Conservation (phyloP, 331 rosid genomes). For the Quercus phellos region DNA sequence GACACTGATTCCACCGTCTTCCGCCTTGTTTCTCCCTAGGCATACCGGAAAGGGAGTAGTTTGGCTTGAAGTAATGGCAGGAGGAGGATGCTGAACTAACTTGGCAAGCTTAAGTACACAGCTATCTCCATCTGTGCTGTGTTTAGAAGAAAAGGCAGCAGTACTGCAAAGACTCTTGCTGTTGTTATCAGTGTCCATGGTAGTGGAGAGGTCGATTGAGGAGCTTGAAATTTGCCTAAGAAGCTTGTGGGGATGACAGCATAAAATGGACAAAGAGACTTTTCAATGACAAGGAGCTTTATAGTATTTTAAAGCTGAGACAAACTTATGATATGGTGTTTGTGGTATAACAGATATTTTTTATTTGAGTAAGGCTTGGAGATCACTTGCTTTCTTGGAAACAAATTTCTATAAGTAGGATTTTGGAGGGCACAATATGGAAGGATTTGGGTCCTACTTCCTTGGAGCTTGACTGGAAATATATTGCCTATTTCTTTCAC, state of each 20-base stretch:
- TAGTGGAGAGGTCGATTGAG: background rate
- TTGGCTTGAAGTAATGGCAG: slow-evolving; percentile 1
- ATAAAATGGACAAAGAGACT: background rate
- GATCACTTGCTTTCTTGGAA: slow-evolving; percentile 2
- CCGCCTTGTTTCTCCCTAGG: slow-evolving; percentile 11
- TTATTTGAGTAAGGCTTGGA: slow-evolving; percentile 1
- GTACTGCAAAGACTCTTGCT: slow-evolving; percentile 15
- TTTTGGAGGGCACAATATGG: slow-evolving; percentile 10
- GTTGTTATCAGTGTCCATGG: slow-evolving; percentile 24
- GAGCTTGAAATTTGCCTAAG: background rate
- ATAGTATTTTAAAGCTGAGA: background rate
- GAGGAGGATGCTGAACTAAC: slow-evolving; percentile 23
- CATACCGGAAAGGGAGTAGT: background rate
- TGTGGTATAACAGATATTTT: background rate
- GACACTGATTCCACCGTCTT: slow-evolving; percentile 40
- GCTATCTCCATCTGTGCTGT: slow-evolving; percentile 20
- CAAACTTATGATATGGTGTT: background rate
- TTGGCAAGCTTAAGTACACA: slow-evolving; percentile 7
- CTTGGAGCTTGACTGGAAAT: background rate
- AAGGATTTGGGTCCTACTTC: slow-evolving; percentile 2
- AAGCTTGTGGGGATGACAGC: background rate
- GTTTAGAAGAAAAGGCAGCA: slow-evolving; percentile 33
- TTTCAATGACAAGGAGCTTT: slow-evolving; percentile 3
- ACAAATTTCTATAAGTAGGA: slow-evolving; percentile 21
- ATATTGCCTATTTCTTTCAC: background rate